Evolutionary conservation across 352 stramenopile genomes (phyloP).

Genomic region (Pythium monospermum): DNA sequence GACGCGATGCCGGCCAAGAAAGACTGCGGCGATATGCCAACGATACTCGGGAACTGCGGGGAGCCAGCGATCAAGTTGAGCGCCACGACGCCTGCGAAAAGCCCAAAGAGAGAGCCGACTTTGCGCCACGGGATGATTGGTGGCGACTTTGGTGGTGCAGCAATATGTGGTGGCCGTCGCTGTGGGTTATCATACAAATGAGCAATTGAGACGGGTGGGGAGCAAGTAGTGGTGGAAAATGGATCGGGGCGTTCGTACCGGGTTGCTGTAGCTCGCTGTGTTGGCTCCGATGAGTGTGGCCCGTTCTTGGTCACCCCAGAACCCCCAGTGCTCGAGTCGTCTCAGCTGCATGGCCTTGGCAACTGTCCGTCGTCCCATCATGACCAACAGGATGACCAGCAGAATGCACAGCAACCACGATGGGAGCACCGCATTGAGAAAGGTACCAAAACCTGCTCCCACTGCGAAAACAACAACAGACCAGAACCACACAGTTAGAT

Average conservation of each 20-base stretch:
- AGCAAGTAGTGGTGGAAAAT: too few species aligned
- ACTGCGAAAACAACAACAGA: constrained; percentile 36
- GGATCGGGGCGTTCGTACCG: too few species aligned
- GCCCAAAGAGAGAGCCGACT: constrained; percentile 66
- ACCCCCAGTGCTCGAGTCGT: constrained; percentile 72
- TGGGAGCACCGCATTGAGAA: constrained; percentile 89
- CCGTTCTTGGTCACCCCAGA: constrained; percentile 17
- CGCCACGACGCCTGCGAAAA: constrained; percentile 88
- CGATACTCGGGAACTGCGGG: constrained; percentile 75
- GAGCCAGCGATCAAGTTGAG: constrained; percentile 94
- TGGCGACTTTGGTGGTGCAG: constrained; percentile 29
- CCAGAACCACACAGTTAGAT: constrained; percentile 1
- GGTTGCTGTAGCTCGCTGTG: not conserved
- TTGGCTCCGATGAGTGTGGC: constrained; percentile 27
- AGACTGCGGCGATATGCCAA: constrained; percentile 86
- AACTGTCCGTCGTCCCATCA: constrained; percentile 86
- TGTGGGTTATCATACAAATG: too few species aligned
- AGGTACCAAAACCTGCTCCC: constrained; percentile 75
- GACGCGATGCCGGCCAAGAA: constrained; percentile 65
- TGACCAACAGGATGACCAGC: constrained; percentile 85
- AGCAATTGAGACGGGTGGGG: too few species aligned
- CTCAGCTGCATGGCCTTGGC: constrained; percentile 88
- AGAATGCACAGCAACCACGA: constrained; percentile 86
- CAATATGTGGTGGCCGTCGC: too few species aligned
- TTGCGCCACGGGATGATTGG: constrained; percentile 65